Evolutionary conservation across 2,329 filamentous ascomycete species (phyloP), one percentile per base, ranked within the genome.

Genomic region (Berkeleyomyces rouxiae): DNA sequence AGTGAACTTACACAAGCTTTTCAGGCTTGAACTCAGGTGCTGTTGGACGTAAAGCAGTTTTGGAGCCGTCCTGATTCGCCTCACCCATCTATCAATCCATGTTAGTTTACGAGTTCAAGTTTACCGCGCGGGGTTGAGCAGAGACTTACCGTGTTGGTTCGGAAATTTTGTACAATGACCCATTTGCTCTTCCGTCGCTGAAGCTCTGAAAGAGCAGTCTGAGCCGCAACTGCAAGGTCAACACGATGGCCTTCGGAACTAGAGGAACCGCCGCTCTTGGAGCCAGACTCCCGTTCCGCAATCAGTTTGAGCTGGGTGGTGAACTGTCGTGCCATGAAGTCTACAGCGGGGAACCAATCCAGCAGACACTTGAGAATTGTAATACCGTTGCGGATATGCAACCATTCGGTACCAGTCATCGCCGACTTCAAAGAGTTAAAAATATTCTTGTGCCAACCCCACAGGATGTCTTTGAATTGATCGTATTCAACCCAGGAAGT

Each of bases 321-420:
- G 65, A 86, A 83, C 67, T 82, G 80, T 46, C 77, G 78, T 42
- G 89, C 93, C 79, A 95, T 92, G 72, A 90, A 93, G 70, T 95
- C 90, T 64, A 97, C 83, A 13, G 85, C 86, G 3, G 93, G 95
- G 78, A 96, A 99, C 69, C 84, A 81, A 59, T 90, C 84, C 33
- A 89, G 81, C 58, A 96, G 79, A 9, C 83, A 81, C 71, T 93
- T 95, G 64, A 99, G 78, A 3, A 97, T 80, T 64, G 87, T 93
- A 67, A 97, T 95, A 53, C 90, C 90, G 71, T 99, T 99, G 62
- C 92, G 85, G 70, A 97, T 95, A 72, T 96, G 91, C 87, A 96
- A 96, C 82, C 93, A 99, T 73, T 97, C 92, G 40, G 82, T 84
- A 37, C 86, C 86, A 16, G 83, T 83, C 57, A 99, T 79, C 71